Conservation (phyloP, 805 yeast species). For the Ogataea pignaliae region DNA sequence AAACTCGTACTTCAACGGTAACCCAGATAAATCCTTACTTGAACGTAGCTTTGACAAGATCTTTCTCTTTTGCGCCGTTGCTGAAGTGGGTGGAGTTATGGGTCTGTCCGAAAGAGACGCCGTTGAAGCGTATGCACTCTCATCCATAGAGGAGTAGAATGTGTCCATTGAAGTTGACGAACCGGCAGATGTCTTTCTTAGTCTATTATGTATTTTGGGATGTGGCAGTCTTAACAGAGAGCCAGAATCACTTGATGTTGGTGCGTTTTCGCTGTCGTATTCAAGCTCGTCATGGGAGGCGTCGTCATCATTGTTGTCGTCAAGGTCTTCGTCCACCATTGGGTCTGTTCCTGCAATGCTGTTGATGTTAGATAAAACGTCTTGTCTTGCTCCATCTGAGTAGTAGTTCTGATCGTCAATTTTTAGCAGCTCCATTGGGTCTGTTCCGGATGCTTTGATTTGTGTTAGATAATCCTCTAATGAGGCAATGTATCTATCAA, state of each 20-base stretch:
- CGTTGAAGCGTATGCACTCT: slow-evolving; percentile 13
- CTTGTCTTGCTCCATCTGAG: slow-evolving; percentile 4
- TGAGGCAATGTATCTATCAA: slow-evolving; percentile 9
- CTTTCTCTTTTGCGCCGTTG: slow-evolving; percentile 5
- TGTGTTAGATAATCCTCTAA: slow-evolving; percentile 5
- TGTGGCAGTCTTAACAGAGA: not conserved
- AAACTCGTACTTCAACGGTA: slow-evolving; percentile 31
- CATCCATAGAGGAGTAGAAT: slow-evolving; percentile 16
- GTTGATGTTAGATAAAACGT: not conserved
- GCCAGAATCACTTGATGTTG: not conserved
- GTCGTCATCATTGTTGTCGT: slow-evolving; percentile 1
- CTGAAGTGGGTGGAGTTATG: slow-evolving; percentile 13
- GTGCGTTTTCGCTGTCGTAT: not conserved
- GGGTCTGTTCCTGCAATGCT: not conserved
- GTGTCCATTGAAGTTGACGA: slow-evolving; percentile 6
- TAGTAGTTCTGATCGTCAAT: slow-evolving; percentile 21
- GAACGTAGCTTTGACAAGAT: slow-evolving; percentile 11
- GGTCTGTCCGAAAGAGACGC: slow-evolving; percentile 16
- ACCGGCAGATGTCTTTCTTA: not conserved
- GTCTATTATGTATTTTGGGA: not conserved
- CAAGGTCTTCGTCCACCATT: slow-evolving; percentile 6
- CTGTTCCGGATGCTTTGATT: slow-evolving; percentile 9
- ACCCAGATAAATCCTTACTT: not conserved
- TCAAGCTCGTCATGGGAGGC: not conserved
- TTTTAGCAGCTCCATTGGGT: slow-evolving; percentile 12